phyloP scores from a whole-genome alignment of 441 rosid species.

The Erodium trifolium region DNA sequence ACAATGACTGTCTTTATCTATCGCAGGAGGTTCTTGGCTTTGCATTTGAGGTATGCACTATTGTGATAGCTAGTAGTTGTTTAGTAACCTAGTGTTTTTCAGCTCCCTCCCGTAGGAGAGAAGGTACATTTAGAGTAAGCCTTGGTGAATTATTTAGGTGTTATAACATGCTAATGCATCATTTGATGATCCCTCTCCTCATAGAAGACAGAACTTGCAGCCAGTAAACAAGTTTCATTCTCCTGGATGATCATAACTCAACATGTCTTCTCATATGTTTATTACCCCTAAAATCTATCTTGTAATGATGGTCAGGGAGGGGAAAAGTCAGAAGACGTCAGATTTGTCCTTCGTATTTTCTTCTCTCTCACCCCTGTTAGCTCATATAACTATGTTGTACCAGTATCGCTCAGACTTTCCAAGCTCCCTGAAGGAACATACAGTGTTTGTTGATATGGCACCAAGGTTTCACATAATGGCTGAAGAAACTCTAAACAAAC shows the following conservation, averaged over 20 bases:
- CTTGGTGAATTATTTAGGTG: not conserved
- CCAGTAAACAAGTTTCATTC: not conserved
- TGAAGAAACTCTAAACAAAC: conserved; percentile 72
- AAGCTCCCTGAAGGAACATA: conserved; percentile 63
- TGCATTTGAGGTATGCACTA: conserved; percentile 71
- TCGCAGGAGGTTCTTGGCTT: conserved; percentile 81
- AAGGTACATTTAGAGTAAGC: not conserved
- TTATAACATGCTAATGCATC: not conserved
- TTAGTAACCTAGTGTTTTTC: not conserved
- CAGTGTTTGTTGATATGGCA: conserved; percentile 81
- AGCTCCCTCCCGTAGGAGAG: conserved; percentile 3
- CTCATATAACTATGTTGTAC: conserved; percentile 18
- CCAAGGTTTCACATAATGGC: conserved; percentile 80
- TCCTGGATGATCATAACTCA: not conserved
- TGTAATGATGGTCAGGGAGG: not conserved
- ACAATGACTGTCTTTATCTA: conserved; percentile 81
- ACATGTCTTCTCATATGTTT: not conserved
- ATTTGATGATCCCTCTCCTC: not conserved
- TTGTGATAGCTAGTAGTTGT: not conserved
- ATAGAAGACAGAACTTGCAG: not conserved
- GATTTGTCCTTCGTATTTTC: not conserved
- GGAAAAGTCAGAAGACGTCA: not conserved
- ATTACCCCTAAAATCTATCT: not conserved
- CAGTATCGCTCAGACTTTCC: conserved; percentile 94
- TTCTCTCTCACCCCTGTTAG: not conserved